phyloP scores from a whole-genome alignment of 2,329 filamentous ascomycete genomes.

The Colletotrichum sp. region DNA sequence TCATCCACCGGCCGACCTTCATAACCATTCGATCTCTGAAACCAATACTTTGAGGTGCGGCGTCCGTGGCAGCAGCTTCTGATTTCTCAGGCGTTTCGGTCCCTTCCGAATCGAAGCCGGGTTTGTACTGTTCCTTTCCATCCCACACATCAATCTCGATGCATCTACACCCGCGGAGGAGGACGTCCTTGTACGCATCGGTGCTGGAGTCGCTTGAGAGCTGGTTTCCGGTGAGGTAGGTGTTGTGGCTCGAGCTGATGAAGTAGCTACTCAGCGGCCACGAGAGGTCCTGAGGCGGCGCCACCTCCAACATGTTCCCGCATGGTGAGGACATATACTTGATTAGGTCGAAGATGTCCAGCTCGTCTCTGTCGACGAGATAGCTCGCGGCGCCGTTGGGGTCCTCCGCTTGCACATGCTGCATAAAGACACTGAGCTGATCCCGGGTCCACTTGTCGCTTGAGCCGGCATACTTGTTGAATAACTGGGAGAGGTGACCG shows the following conservation, averaged over 20 bases:
- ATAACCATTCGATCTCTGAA: background rate
- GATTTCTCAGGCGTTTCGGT: background rate
- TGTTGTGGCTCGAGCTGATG: conserved; percentile 95
- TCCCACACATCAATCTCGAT: conserved; percentile 98
- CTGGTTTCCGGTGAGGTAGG: conserved; percentile 89
- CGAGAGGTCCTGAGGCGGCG: conserved; percentile 57
- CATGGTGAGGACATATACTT: conserved; percentile 58
- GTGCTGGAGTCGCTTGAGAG: conserved; percentile 86
- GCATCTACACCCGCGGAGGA: conserved; percentile 86
- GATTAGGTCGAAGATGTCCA: conserved; percentile 55
- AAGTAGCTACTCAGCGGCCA: conserved; percentile 89
- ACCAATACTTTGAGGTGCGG: background rate
- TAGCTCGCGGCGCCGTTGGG: conserved; percentile 27
- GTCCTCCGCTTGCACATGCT: conserved; percentile 47
- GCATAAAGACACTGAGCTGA: conserved; percentile 49
- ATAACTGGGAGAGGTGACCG: conserved; percentile 50
- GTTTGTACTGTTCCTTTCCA: conserved; percentile 75
- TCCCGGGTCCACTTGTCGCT: conserved; percentile 48
- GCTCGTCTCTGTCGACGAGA: conserved; percentile 28
- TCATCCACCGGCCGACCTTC: background rate
- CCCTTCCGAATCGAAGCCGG: conserved; percentile 58
- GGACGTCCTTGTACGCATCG: conserved; percentile 83
- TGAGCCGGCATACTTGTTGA: conserved; percentile 44
- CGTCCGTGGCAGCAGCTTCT: background rate
- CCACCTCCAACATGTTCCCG: conserved; percentile 44